Base-by-base conservation (phyloP, 495 filamentous ascomycete genomes). In the Aspergillus sclerotiicarbonarius region DNA sequence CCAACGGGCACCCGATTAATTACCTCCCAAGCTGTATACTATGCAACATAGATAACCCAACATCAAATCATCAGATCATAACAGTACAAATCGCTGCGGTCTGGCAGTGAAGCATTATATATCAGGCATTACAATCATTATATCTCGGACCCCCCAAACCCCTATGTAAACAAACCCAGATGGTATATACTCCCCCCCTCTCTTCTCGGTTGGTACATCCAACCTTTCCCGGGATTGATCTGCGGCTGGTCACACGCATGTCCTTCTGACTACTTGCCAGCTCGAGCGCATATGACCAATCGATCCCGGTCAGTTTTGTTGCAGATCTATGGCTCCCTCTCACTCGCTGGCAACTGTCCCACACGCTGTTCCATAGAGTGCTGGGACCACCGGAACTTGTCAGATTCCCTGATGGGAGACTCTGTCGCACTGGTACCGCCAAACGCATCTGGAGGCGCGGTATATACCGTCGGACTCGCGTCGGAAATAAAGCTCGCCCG, bases 401-500 rank as follows among this genome's bases (percentile, higher is more conserved):
- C 54, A 5, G 53, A 35, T 20, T 60, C 60, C 39, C 31, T 29
- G 8, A 62, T 54, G 13, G 64, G 64, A 19, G 59, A 62, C 6
- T 62, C 64, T 10, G 46, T 58, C 13, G 52, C 48, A 29, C 49
- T 50, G 8, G 59, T 21, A 13, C 57, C 59, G 4, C 59, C 64
- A 16, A 64, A 48, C 37, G 55, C 35, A 43, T 67, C 65, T 8
- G 65, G 61, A n/a, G 65, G 65, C 15, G 56, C 56, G 15, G 54
- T 62, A n/a, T 62, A 52, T 4, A 65, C 61, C 19, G 67, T 60
- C 25, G 77, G 69, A 44, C 73, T 76, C 39, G 63, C 68, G 54
- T 76, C 75, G 6, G 71, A 71, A 6, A 72, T 62, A 57, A 75
- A 71, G 61, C 71, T 76, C 32, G 63, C 68, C 32, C 72, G 71